A percentile compares a stretch with the other conserved stretches of the same genome.
Conservation (phyloP, 2,329 filamentous ascomycete species). For the Zalaria sp. region DNA sequence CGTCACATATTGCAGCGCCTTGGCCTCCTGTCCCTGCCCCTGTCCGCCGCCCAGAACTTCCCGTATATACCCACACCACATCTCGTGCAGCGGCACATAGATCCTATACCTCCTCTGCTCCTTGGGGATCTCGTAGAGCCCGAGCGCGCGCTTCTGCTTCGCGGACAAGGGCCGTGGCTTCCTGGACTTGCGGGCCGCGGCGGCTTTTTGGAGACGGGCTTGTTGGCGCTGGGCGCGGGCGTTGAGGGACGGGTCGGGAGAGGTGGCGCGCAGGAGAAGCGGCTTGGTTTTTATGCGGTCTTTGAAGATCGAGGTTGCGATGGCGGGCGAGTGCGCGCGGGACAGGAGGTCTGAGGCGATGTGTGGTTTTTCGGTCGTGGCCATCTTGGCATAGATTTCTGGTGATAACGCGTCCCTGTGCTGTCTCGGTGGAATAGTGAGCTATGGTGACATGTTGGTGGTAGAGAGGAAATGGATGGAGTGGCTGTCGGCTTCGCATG, state of each 20-base stretch:
- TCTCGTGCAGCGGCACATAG: conserved; percentile 59
- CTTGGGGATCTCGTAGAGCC: conserved; percentile 61
- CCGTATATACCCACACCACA: conserved; percentile 78
- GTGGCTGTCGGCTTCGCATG: no score
- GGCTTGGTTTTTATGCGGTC: conserved; percentile 81
- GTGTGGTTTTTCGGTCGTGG: conserved; percentile 9
- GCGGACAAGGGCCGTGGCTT: conserved; percentile 62
- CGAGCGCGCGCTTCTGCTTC: conserved; percentile 57
- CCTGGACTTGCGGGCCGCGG: conserved; percentile 20
- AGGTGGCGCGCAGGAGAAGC: conserved; percentile 63
- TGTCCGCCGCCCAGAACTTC: conserved; percentile 53
- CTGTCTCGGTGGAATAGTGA: no score
- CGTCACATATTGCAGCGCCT: conserved; percentile 30
- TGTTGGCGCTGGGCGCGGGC: conserved; percentile 34
- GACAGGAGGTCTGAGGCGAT: conserved; percentile 48
- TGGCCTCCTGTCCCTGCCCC: conserved; percentile 8
- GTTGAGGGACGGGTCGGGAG: conserved; percentile 42
- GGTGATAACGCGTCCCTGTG: no score
- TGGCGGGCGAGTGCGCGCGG: conserved; percentile 65
- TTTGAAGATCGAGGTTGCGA: conserved; percentile 55
- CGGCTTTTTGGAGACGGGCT: conserved; percentile 18
- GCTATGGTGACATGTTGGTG: no score
- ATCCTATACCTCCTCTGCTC: conserved; percentile 56
- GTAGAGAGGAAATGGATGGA: no score
- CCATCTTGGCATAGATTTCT: neutral